Conservation (phyloP, 2,329 filamentous ascomycete species). For the Neofusicoccum sp. region DNA sequence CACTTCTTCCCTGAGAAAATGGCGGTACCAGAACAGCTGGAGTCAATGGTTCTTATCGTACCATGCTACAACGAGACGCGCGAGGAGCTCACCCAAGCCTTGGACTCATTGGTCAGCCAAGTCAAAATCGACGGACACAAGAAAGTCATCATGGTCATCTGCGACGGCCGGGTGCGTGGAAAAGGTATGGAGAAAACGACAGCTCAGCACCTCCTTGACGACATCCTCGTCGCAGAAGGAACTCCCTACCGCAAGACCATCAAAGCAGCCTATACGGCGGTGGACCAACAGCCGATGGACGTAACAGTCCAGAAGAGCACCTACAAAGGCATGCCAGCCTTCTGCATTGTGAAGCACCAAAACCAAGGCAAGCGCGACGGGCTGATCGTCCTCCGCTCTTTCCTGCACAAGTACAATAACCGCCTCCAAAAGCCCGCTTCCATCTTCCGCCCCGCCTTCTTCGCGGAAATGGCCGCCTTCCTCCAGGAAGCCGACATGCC, state of each 20-base stretch:
- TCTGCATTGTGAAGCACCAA: conserved; percentile 53
- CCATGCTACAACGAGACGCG: conserved; percentile 56
- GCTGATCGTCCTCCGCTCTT: conserved; percentile 52
- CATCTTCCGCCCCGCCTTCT: conserved; percentile 22
- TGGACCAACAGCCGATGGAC: conserved; percentile 42
- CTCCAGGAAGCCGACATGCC: conserved; percentile 23
- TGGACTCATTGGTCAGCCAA: conserved; percentile 52
- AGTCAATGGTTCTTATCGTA: conserved; percentile 50
- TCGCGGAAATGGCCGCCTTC: conserved; percentile 23
- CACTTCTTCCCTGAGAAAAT: conserved; percentile 35
- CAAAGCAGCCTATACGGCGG: conserved; percentile 43
- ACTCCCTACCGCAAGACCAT: conserved; percentile 24
- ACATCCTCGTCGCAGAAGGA: conserved; percentile 47
- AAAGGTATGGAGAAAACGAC: conserved; percentile 54
- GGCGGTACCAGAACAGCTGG: conserved; percentile 34
- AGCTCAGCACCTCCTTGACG: conserved; percentile 50
- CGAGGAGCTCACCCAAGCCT: conserved; percentile 48
- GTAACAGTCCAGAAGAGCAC: conserved; percentile 42
- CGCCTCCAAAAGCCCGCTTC: conserved; percentile 37
- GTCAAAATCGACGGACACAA: conserved; percentile 47
- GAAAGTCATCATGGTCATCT: conserved; percentile 51
- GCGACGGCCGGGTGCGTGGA: conserved; percentile 52
- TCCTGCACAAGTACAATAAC: conserved; percentile 53
- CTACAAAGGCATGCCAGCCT: conserved; percentile 51
- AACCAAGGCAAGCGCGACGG: conserved; percentile 57